phyloP scores from a whole-genome alignment of 2,329 filamentous ascomycete species.

The Rutstroemia sp. region DNA sequence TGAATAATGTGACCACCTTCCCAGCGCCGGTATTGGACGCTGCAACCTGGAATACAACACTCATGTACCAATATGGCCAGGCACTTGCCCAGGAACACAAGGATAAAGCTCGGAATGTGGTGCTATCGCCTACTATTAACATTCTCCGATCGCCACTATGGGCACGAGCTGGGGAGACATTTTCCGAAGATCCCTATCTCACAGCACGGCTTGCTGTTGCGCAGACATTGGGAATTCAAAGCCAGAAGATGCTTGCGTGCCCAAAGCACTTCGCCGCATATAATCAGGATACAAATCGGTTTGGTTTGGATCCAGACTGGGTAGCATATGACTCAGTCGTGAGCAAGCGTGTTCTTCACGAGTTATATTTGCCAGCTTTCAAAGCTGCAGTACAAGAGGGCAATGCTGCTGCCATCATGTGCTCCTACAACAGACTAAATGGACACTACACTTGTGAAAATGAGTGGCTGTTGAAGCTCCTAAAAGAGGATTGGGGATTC shows the following conservation, averaged over 20 bases:
- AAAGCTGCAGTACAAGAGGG: constrained; percentile 33
- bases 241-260: constrained; percentile 33
- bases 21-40: neutral
- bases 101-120: neutral
- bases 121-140: constrained; percentile 42
- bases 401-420: constrained; percentile 68
- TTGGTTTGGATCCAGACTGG: neutral
- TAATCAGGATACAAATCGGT: constrained; percentile 30
- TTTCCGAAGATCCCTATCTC: constrained; percentile 39
- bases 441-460: constrained; percentile 64
- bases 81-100: neutral
- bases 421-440: constrained; percentile 68
- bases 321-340: neutral
- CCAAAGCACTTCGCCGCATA: constrained; percentile 41
- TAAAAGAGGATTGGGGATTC: constrained; percentile 80
- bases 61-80: neutral
- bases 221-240: constrained; percentile 36
- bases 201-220: constrained; percentile 35
- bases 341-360: neutral
- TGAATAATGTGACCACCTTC: neutral
- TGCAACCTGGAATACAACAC: neutral
- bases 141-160: constrained; percentile 40
- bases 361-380: neutral
- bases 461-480: constrained; percentile 69
- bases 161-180: constrained; percentile 41